Conservation (phyloP, 768 basidiomycete genomes). For the Phanerochaete carnosa region DNA sequence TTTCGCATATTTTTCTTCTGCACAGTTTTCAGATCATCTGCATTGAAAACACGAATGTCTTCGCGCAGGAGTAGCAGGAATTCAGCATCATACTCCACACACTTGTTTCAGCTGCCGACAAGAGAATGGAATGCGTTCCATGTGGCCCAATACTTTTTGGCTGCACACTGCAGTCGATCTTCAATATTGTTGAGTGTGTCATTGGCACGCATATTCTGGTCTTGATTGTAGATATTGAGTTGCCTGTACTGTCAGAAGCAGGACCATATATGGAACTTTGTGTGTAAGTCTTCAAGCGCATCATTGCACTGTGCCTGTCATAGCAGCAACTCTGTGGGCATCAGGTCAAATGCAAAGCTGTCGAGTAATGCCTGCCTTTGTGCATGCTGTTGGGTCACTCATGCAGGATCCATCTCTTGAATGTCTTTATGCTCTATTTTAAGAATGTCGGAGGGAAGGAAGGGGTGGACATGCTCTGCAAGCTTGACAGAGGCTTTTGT, state of each 20-base stretch:
- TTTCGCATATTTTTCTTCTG: not conserved
- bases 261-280: conserved; percentile 11
- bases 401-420: not conserved
- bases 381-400: not conserved
- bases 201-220: conserved; percentile 7
- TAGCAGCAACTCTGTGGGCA: conserved; percentile 3
- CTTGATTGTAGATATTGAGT: conserved; percentile 12
- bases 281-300: conserved; percentile 11
- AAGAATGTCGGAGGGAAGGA: conserved; percentile 17
- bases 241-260: conserved; percentile 10
- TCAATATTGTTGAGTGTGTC: not conserved
- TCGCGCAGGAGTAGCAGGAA: not conserved
- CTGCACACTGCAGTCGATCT: not conserved
- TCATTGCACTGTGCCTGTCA: conserved; percentile 15
- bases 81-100: not conserved
- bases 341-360: not conserved
- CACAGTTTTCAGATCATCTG: not conserved
- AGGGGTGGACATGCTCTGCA: conserved; percentile 14
- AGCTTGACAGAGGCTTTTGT: not conserved
- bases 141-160: not conserved
- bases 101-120: not conserved
- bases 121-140: not conserved
- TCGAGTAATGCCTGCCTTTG: not conserved
- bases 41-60: not conserved
- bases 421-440: not conserved